Base-by-base conservation (phyloP, 345 rosid genomes). In the Citrus hindsii region DNA sequence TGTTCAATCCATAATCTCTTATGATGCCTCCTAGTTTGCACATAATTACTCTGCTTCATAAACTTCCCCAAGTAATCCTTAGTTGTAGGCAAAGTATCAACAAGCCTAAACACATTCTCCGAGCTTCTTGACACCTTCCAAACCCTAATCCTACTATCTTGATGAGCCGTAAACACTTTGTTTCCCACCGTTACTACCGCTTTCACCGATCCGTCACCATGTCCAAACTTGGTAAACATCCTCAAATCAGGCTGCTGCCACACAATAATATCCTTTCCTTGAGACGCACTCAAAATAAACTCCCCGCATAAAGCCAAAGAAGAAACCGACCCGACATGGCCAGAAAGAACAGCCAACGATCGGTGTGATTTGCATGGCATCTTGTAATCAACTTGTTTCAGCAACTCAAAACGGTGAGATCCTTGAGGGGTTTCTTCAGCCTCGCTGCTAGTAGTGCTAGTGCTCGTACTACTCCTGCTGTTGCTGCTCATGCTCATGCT, bases 211-310 rank as follows among this genome's bases (percentile, higher is more conserved):
- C 99, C 99, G 10, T 92, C 94, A 0, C 99, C 99, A 59, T 91
- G 91, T 22, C 99, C 99, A 16, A 96, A 96, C 84, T 96, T 96
- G 0, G 99, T 87, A 77, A 96, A 92, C 79, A 86, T 69, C 85
- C 88, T 88, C 87, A 96, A 81, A 80, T 96, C 99, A 19, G 99
- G 99, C 88, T 92, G 97, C 61, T 96, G 98, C 99, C 99, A 96
- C 6, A 93, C 99, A 51, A 96, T 96, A 22, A 96, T 96, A 77
- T 96, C 99, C 75, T 87, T 96, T 0, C 99, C 99, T 33, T 92
- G 97, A 3, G 99, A 96, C 2, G 97, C 99, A 60, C 95, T 96
- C 59, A 95, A 78, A 76, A 95, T 83, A 84, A 95, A 95, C 77
- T 93, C 99, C 10, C 99, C 99, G 4, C 98, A 92, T 28, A 93